Base-by-base conservation (phyloP, 176 grass and related monocot genomes). In the Eleusine indica region DNA sequence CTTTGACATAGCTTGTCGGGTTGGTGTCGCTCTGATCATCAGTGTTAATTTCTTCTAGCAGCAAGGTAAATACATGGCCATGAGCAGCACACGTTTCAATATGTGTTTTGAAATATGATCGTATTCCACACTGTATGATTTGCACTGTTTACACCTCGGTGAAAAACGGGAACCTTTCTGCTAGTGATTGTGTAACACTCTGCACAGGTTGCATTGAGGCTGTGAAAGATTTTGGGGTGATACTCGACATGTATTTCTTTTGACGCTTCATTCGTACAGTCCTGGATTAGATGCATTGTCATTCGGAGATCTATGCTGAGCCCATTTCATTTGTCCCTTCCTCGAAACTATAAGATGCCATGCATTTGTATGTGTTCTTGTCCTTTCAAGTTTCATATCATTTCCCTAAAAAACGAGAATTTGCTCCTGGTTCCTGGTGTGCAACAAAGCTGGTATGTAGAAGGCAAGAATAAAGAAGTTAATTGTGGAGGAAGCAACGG, bases 391-490 rank as follows among this genome's bases (percentile, higher is more conserved):
- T 52, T 78, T 82, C 5, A 60, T 72, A 58, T 78, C 48, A 76
- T 83, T 91, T 91, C 58, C 61, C 38, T 9, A 7, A 7, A 3
- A 21, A 74, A 82, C 16, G 64, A 77, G 37, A 79, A 63, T 57
- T 79, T 68, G 54, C 71, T 57, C 39, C 66, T 72, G 72, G n/a
- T 77, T 85, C 72, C 83, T 82, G 13, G 1, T 51, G 48, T 12
- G 13, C 11, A 15, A 16, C 48, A 51, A 51, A 51, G 48, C 48
- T 51, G 48, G 16, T 51, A 51, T 51, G 48, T 16, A 51, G 48
- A 51, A 51, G 48, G 48, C 76, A 92, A 94, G 94, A 97, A 97
- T 94, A 97, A 97, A 94, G 90, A 92, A 94, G 77, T 94, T 89
- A 90, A 94, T 92, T 97, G 92, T 60, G 73, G 83, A 53, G 37